phyloP scores from a whole-genome alignment of 495 filamentous ascomycete genomes.

The Annulohypoxylon stygium region DNA sequence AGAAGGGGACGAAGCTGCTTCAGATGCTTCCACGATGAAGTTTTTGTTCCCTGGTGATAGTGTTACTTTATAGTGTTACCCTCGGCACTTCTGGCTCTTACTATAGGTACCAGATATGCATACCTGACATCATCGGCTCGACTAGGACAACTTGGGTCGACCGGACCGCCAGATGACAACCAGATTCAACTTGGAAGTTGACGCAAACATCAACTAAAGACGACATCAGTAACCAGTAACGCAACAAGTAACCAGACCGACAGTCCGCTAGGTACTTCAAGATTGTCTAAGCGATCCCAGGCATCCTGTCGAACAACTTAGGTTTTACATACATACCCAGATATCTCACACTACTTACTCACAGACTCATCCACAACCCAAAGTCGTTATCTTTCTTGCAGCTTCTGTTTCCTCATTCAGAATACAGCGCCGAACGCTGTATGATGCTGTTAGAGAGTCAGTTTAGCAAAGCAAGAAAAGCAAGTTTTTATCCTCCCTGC shows the following conservation, averaged over 20 bases:
- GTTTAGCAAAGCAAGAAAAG: not conserved
- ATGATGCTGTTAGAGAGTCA: not conserved
- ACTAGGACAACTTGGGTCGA: not conserved
- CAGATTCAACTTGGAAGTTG: constrained; percentile 3
- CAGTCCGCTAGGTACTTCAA: not conserved
- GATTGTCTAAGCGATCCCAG: not conserved
- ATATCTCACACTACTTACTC: too few species aligned
- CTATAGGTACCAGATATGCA: not conserved
- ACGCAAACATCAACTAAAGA: constrained; percentile 7
- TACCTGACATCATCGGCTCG: not conserved
- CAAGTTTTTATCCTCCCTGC: constrained; percentile 3
- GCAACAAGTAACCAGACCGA: not conserved
- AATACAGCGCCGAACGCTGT: constrained; percentile 1
- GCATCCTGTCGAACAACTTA: not conserved
- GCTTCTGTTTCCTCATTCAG: constrained; percentile 11
- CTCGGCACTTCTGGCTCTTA: constrained; percentile 30
- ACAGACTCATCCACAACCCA: not conserved
- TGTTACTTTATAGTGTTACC: constrained; percentile 3
- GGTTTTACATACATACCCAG: not conserved
- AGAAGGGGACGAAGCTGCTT: constrained; percentile 21
- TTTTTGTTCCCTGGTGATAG: constrained; percentile 15
- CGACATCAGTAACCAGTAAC: not conserved
- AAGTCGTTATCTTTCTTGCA: constrained; percentile 2
- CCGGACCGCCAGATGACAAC: not conserved
- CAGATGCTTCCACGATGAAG: constrained; percentile 28